Evolutionary conservation across 148 eudicot genomes (phyloP).

Genomic region (Silene latifolia): DNA sequence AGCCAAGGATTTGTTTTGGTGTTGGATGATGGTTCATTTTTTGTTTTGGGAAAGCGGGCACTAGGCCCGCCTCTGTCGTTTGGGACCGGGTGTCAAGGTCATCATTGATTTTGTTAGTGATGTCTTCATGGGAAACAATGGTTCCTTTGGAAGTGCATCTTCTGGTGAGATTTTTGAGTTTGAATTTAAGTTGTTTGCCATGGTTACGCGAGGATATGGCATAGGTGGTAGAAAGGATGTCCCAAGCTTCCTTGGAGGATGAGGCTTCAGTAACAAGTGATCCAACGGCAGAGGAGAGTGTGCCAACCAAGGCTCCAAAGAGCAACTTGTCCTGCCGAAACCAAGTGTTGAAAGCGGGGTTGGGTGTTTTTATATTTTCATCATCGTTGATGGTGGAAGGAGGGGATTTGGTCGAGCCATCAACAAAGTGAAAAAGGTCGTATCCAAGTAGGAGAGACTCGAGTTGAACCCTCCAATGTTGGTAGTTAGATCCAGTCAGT

Average conservation of each 20-base stretch:
- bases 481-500: not conserved
- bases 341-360: not conserved
- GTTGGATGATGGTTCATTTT: not conserved
- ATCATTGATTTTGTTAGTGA: not conserved
- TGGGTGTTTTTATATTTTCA: not conserved
- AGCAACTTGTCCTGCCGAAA: not conserved
- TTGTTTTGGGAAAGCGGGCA: not conserved
- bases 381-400: not conserved
- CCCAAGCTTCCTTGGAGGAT: slow-evolving; percentile 9
- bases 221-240: not conserved
- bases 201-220: slow-evolving; percentile 1
- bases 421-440: not conserved
- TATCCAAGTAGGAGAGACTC: not conserved
- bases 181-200: not conserved
- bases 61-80: no score
- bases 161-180: not conserved
- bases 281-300: not conserved
- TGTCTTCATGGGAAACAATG: not conserved
- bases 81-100: not conserved
- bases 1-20: not conserved
- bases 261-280: not conserved
- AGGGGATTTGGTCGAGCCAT: not conserved
- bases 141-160: not conserved
- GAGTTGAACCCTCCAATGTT: not conserved
- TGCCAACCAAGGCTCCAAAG: not conserved